A percentile compares a stretch with the other conserved stretches of the same genome.
phyloP scores from a whole-genome alignment of 306 rosid genomes.

The Cyamopsis tetragonoloba region DNA sequence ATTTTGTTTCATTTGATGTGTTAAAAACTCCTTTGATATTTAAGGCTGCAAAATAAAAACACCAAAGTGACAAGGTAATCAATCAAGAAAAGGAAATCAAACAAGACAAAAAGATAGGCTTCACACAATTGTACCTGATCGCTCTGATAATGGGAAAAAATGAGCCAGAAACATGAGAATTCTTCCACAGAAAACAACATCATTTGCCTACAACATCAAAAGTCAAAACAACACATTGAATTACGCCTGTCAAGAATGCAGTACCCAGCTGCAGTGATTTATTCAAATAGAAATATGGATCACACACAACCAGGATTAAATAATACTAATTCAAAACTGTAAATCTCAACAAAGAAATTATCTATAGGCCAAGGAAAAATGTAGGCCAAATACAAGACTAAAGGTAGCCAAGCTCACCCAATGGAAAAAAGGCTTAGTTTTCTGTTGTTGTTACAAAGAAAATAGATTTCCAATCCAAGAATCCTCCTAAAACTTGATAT shows the following conservation, averaged over 20 bases:
- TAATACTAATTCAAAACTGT: neutral
- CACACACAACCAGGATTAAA: neutral
- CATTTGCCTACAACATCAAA: conserved; percentile 64
- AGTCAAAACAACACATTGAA: conserved; percentile 15
- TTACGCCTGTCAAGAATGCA: neutral
- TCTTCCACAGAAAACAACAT: conserved; percentile 95
- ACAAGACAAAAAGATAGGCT: conserved; percentile 7
- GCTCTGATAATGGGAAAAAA: conserved; percentile 92
- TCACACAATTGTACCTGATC: conserved; percentile 60
- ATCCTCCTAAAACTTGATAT: no score
- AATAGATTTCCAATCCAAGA: no score
- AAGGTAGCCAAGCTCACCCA: no score
- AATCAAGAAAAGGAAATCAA: conserved; percentile 20
- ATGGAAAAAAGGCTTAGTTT: neutral
- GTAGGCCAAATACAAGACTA: no score
- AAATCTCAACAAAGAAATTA: neutral
- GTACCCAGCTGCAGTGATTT: neutral
- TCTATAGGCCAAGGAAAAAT: no score
- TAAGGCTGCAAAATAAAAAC: conserved; percentile 61
- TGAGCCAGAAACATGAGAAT: conserved; percentile 97
- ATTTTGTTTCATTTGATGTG: conserved; percentile 93
- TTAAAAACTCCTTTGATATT: conserved; percentile 97
- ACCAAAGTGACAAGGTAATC: conserved; percentile 12
- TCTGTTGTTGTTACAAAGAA: no score
- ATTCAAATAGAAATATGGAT: neutral